Conservation (phyloP, 2,329 filamentous ascomycete genomes). For the Rosellinia necatrix region DNA sequence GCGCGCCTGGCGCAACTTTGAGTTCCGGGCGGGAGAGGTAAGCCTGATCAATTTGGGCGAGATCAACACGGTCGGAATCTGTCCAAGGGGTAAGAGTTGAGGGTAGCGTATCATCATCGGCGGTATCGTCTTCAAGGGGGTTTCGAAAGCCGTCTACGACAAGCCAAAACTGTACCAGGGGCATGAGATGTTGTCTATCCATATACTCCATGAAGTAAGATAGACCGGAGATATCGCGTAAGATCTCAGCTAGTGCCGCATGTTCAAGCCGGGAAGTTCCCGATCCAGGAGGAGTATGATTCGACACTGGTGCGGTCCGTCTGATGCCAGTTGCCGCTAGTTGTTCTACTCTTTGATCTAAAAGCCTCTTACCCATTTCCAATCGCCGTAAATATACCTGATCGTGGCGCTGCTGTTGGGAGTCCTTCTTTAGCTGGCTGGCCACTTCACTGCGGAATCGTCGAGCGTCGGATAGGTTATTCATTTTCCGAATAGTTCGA, state of each 20-base stretch:
- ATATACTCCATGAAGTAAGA: conserved; percentile 99
- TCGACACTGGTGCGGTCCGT: conserved; percentile 39
- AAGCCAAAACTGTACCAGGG: conserved; percentile 95
- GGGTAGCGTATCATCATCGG: conserved; percentile 68
- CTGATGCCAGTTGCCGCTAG: conserved; percentile 71
- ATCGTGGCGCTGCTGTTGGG: conserved; percentile 77
- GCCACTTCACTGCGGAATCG: conserved; percentile 90
- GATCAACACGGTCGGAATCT: conserved; percentile 81
- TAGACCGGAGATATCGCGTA: conserved; percentile 85
- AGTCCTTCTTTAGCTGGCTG: conserved; percentile 88
- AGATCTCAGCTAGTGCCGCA: conserved; percentile 79
- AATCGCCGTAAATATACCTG: conserved; percentile 84
- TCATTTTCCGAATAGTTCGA: conserved; percentile 82
- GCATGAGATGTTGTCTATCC: conserved; percentile 87
- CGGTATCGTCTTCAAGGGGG: conserved; percentile 81
- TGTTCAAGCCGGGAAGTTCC: conserved; percentile 70
- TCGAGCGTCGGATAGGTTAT: conserved; percentile 89
- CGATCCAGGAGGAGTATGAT: conserved; percentile 39
- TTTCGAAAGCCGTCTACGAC: conserved; percentile 96
- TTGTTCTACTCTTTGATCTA: conserved; percentile 87
- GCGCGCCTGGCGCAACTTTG: conserved; percentile 72
- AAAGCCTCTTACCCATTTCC: conserved; percentile 86
- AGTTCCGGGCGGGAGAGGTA: conserved; percentile 85
- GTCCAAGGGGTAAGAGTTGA: conserved; percentile 72
- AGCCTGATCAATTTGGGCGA: conserved; percentile 88